A percentile compares a stretch with the other conserved stretches of the same genome.
Conservation (phyloP, 148 eudicot genomes). For the Fagopyrum homotropicum region DNA sequence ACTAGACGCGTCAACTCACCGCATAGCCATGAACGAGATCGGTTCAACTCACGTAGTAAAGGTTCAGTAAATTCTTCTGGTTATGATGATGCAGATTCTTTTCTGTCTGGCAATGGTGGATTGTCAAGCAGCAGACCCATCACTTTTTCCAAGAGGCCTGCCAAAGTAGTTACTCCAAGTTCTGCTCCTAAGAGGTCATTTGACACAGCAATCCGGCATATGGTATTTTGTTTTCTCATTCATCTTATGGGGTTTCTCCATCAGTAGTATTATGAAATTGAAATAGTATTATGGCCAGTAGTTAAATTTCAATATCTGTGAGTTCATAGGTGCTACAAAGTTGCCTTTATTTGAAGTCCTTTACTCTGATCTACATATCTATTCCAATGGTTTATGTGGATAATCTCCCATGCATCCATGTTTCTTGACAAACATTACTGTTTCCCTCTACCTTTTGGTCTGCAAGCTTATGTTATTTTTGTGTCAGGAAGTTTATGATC, state of each 20-base stretch:
- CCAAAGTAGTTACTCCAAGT: conserved; percentile 43
- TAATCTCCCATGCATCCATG: not conserved
- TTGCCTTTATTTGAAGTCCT: not conserved
- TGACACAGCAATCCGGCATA: conserved; percentile 78
- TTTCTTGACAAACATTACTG: not conserved
- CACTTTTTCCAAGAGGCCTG: conserved; percentile 56
- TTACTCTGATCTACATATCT: not conserved
- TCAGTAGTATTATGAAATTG: not conserved
- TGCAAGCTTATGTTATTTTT: not conserved
- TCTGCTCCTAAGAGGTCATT: conserved; percentile 94
- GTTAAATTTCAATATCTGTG: not conserved
- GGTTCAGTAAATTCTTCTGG: conserved; percentile 83
- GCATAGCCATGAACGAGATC: conserved; percentile 51
- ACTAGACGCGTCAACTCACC: conserved; percentile 75
- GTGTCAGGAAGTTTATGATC: not conserved
- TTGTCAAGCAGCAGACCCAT: conserved; percentile 38
- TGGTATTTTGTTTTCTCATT: conserved; percentile 40
- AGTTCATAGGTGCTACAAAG: not conserved
- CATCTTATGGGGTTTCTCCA: not conserved
- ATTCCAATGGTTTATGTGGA: not conserved
- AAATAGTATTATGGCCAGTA: not conserved
- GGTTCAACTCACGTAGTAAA: conserved; percentile 54
- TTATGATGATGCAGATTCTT: conserved; percentile 83
- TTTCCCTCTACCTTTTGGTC: not conserved
- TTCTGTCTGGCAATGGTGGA: conserved; percentile 48